Conservation (phyloP, 495 filamentous ascomycete species). For the Aspergillus conjunctus region DNA sequence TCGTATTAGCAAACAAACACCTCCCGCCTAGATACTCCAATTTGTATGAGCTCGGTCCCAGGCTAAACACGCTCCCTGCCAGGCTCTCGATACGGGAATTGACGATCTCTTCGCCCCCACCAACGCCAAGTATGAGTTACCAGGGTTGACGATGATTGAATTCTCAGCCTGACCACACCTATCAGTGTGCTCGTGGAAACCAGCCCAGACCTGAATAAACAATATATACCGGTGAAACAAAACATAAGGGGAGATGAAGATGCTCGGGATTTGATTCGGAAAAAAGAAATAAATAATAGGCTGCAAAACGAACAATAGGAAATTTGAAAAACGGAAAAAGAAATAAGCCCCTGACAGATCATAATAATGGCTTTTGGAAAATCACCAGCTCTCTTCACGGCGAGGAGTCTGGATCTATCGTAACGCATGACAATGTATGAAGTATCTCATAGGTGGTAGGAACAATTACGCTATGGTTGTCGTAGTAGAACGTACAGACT, state of each 20-base stretch:
- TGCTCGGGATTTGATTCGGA: not conserved
- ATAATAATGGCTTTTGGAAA: not conserved
- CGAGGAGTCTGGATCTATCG: slow-evolving; percentile 3
- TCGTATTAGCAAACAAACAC: not conserved
- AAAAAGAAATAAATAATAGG: not conserved
- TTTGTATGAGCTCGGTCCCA: not conserved
- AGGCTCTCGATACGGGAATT: not conserved
- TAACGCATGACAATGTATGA: not conserved
- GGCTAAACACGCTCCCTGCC: not conserved
- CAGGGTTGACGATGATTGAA: slow-evolving; percentile 4
- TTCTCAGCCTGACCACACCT: not conserved
- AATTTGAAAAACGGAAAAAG: not conserved
- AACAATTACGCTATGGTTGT: no score
- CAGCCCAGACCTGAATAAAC: not conserved
- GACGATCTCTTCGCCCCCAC: not conserved
- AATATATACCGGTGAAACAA: not conserved
- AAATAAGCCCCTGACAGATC: slow-evolving; percentile 13
- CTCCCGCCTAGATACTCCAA: not conserved
- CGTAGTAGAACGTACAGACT: no score
- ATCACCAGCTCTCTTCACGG: slow-evolving; percentile 5
- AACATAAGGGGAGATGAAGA: not conserved
- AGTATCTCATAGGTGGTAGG: no score
- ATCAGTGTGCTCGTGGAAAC: not conserved
- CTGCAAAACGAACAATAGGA: not conserved
- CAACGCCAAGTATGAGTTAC: slow-evolving; percentile 6